Evolutionary conservation across 257 asterid genomes (phyloP).

Genomic region (Hygrophila difformis): DNA sequence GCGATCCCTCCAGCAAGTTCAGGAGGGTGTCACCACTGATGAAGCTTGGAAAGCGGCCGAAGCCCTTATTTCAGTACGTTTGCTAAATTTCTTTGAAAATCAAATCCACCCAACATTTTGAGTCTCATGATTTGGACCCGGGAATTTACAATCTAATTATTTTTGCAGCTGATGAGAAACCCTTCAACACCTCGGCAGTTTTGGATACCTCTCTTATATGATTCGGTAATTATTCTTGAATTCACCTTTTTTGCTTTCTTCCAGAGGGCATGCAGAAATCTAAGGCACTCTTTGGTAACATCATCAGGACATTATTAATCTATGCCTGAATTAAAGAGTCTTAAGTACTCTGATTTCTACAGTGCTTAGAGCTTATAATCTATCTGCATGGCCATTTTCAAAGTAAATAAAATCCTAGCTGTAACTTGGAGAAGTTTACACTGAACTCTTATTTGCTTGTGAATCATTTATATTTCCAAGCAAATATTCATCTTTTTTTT

Average conservation of each 20-base stretch:
- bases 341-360: conserved; percentile 3
- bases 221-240: conserved; percentile 80
- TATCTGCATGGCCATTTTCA: conserved; percentile 5
- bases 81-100: conserved; percentile 1
- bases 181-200: conserved; percentile 87
- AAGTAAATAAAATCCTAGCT: not conserved
- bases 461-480: not conserved
- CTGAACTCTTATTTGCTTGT: too few species aligned
- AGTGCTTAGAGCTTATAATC: conserved; percentile 3
- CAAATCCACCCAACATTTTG: too few species aligned
- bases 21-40: conserved; percentile 44
- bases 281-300: too few species aligned
- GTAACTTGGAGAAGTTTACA: not conserved
- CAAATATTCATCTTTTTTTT: too few species aligned
- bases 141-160: not conserved
- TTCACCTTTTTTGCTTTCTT: conserved; percentile 5
- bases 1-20: conserved; percentile 68
- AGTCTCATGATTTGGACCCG: conserved; percentile 1
- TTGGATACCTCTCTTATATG: conserved; percentile 83
- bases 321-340: too few species aligned
- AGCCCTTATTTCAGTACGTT: conserved; percentile 65
- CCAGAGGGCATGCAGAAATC: too few species aligned
- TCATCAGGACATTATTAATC: too few species aligned
- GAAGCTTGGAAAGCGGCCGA: conserved; percentile 75
- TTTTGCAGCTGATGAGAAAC: conserved; percentile 83